Evolutionary conservation across 192 early-diverging fungal genomes (phyloP).

Genomic region (Lobosporangium transversale): DNA sequence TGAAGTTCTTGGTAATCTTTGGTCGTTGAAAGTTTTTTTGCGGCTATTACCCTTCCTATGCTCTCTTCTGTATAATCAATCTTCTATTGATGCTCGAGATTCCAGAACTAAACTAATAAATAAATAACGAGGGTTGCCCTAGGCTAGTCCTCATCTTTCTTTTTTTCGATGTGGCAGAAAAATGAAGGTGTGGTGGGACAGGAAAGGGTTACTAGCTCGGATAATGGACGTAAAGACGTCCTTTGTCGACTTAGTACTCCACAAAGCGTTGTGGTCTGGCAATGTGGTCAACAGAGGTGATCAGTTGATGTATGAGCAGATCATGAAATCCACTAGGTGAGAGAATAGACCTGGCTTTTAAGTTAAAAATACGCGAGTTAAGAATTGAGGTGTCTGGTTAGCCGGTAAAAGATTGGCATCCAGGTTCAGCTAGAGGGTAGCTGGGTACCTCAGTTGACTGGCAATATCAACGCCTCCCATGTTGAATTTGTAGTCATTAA

Average conservation of each 20-base stretch:
- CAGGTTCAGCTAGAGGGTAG: conserved; percentile 24
- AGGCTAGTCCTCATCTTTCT: too few species aligned
- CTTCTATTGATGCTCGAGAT: too few species aligned
- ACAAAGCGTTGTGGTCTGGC: not conserved
- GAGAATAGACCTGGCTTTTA: conserved; percentile 7
- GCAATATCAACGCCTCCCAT: conserved; percentile 47
- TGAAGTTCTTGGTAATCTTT: conserved; percentile 6
- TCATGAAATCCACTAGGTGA: conserved; percentile 11
- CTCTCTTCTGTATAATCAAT: too few species aligned
- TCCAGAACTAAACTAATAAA: too few species aligned
- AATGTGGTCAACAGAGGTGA: conserved; percentile 11
- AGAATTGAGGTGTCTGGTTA: conserved; percentile 23
- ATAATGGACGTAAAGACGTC: too few species aligned
- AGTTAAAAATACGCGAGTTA: conserved; percentile 11
- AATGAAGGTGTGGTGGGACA: too few species aligned
- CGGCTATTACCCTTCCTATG: too few species aligned
- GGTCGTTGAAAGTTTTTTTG: conserved; percentile 11
- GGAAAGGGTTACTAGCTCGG: too few species aligned
- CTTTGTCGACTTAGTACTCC: too few species aligned
- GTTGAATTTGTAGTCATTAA: conserved; percentile 33
- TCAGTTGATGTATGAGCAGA: conserved; percentile 9
- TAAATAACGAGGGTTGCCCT: too few species aligned
- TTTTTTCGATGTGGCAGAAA: conserved; percentile 1
- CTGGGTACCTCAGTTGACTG: conserved; percentile 20
- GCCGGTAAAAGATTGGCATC: conserved; percentile 40